Evolutionary conservation across 2,329 filamentous ascomycete species (phyloP), one percentile per base, ranked within the genome.

Genomic region (Sphaerulina musiva): DNA sequence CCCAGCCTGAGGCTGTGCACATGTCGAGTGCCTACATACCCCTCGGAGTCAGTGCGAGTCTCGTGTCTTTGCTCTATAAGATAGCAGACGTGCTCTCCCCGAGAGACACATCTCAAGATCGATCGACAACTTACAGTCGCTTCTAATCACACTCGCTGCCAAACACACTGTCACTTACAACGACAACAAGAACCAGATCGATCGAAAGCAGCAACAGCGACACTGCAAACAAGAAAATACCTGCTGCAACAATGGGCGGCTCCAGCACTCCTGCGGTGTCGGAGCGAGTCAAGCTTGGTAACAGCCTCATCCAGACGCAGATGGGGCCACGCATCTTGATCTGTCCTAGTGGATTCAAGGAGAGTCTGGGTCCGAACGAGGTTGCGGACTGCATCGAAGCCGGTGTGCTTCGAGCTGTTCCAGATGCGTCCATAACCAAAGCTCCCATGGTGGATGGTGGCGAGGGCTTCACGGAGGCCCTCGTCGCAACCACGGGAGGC

Each of bases 321-420:
- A 39, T 12, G 62, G 64, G 53, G 62, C 69, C 65, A 64, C 63
- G 59, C 59, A 69, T 80, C 23, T 71, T 80, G 46, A 71, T 80
- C 38, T 76, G 75, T 12, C 78, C 78, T 0, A 79, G 77, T 0
- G 78, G 77, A 2, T 80, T 80, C 70, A 80, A 80, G 55, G 77
- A 78, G 26, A 78, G 76, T 46, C 71, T 80, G 3, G 70, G 74
- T 12, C 75, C 78, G 2, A 68, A 73, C 11, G 67, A 69, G n/a
- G 77, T 76, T 1, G 77, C 77, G 0, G 70, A 76, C 53, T 78
- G 76, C 51, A 80, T 80, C 52, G 75, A 77, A 59, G 66, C 67
- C 3, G 78, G 77, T 2, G 72, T 79, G 20, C 66, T 73, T 0
- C 71, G 72, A 12, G 75, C 76, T 2, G 59, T 76, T 3, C 71